Base-by-base conservation (phyloP, 2,329 filamentous ascomycete species). In the Aspergillus alliaceus region DNA sequence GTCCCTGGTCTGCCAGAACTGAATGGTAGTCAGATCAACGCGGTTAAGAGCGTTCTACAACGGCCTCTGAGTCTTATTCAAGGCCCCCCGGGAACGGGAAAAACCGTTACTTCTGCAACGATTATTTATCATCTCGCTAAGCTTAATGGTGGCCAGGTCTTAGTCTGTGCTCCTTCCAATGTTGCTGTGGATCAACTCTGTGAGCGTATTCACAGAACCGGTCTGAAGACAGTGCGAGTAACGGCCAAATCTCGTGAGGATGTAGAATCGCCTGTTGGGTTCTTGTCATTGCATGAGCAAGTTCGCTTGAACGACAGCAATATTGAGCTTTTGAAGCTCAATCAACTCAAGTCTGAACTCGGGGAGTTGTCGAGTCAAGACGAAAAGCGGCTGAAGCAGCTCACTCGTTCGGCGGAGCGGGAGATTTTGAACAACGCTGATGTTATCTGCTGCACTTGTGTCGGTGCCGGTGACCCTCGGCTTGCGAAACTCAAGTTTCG, bases 201-300 rank as follows among this genome's bases (percentile, higher is more conserved):
- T 72, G 95, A 99, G 77, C 91, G 96, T 47, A 93, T 99, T 61
- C 93, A 98, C 75, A 86, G 88, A 56, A 99, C 95, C 32, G 93
- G 93, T 2, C 83, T 99, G 62, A 99, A 99, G 79, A 95, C 96
- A 53, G 95, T 98, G 42, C 93, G 95, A 70, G 86, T 99, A 58
- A 99, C 95, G n/a, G 95, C 95, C 59, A 99, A 99, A 77, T 99
- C 95, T 51, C 90, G 95, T 59, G 95, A 99, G 75, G 95, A 99
- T 80, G 95, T 99, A 9, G 95, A 99, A 74, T 97, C 93, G n/a
- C 93, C 93, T 4, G 95, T 99, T 65, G 91, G 91, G 67, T 98
- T 97, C 77, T 82, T 99, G 39, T 95, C 95, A 34, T 82, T 99
- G 51, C 95, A 99, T 66, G 91, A 98, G 77, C 95, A 99, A 77